Conservation (phyloP, 2,329 filamentous ascomycete genomes). For the Berkeleyomyces basicola region DNA sequence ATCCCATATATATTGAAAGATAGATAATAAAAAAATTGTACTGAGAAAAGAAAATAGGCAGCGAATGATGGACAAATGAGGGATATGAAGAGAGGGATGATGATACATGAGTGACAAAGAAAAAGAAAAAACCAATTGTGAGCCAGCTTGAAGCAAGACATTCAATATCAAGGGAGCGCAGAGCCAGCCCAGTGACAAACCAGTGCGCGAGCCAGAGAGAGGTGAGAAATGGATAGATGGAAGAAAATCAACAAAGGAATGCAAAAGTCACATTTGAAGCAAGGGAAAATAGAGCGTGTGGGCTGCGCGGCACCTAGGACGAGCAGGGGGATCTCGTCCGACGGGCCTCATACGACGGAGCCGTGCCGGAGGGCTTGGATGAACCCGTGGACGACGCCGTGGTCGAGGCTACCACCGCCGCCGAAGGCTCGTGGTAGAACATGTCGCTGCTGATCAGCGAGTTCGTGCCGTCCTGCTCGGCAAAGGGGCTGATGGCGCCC, state of each 20-base stretch:
- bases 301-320: neutral
- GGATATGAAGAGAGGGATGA: neutral
- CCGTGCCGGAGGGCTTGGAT: too few species aligned
- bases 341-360: too few species aligned
- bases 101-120: neutral
- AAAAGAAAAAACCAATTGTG: neutral
- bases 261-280: neutral
- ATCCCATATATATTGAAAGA: neutral
- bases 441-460: constrained; percentile 7
- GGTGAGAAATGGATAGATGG: neutral
- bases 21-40: neutral
- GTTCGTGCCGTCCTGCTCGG: neutral
- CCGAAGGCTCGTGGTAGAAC: neutral
- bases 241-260: neutral
- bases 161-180: neutral
- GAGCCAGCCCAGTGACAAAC: neutral
- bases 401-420: neutral
- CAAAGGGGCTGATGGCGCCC: constrained; percentile 6
- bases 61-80: neutral
- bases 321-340: neutral
- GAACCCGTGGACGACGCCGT: neutral
- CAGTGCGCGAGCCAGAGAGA: neutral
- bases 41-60: neutral
- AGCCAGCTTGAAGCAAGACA: neutral
- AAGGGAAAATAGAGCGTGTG: neutral